Evolutionary conservation across 257 asterid species (phyloP), one percentile per base, ranked within the genome.

Genomic region (Solanum paucissectum): DNA sequence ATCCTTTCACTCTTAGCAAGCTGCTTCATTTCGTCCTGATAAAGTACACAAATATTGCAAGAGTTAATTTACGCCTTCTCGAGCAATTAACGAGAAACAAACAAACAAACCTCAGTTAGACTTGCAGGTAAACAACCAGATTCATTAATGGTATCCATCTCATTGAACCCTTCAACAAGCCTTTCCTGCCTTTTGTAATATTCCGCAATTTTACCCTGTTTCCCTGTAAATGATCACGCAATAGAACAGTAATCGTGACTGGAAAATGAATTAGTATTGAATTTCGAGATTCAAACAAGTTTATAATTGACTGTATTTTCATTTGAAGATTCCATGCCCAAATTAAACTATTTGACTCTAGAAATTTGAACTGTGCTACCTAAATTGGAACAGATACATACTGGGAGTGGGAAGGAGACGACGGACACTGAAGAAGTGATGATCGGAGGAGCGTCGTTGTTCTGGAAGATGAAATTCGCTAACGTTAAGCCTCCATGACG

Each of bases 151-250:
- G 90, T 88, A 88, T 96, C 98, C 99, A 96, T 95, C 92, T 95
- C 98, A 89, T 89, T 96, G 91, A 93, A 96, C 42, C 98, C 97
- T 92, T 94, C 93, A 0, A 96, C 93, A 64, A 96, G 96, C 86
- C 95, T 92, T 92, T 93, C 97, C 87, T 95, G 98, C 89, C 92
- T 91, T 90, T 95, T 90, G 94, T 96, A 96, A 87, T 96, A 96
- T 88, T 95, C 98, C 12, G 94, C 93, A 89, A 96, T 91, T 91
- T 92, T 93, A 71, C 94, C 90, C 86, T 92, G 95, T 83, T 94
- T 95, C 90, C 87, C 99, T 96, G 38, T 66, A 64, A 64, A 64
- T 62, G 1, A 21, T 64, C 34, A 64, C 72, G 1, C 33, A n/a
- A 64, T n/a, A 64, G 34, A 64, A 84, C 69, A n/a, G 81, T 38